These are phyloP conservation scores for Candida saitoana DNA, from an alignment of 805 yeast species.

Conservation along the genomic window DNA sequence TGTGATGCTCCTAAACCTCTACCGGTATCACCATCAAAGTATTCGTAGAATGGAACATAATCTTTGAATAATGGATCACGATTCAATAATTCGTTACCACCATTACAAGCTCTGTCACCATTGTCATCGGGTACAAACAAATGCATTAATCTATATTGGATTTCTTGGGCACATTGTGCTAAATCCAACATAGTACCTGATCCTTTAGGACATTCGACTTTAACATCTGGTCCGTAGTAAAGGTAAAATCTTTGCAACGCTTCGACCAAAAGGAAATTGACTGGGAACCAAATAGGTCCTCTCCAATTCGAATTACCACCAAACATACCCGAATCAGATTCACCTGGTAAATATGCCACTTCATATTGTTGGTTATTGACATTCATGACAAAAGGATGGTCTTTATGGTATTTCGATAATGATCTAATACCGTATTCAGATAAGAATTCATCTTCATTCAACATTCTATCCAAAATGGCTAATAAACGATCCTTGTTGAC, in stretches of 20 bases:
- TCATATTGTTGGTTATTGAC: slow-evolving; percentile 70
- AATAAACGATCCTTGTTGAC: slow-evolving; percentile 76
- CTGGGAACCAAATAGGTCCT: slow-evolving; percentile 97
- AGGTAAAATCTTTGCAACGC: slow-evolving; percentile 81
- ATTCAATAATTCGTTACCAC: slow-evolving; percentile 51
- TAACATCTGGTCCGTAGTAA: slow-evolving; percentile 81
- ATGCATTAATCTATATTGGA: slow-evolving; percentile 80
- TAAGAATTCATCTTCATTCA: slow-evolving; percentile 82
- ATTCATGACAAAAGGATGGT: slow-evolving; percentile 79
- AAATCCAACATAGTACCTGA: slow-evolving; percentile 72
- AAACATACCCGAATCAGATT: slow-evolving; percentile 87
- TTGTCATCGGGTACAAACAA: slow-evolving; percentile 66
- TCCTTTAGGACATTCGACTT: slow-evolving; percentile 84
- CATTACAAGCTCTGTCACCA: slow-evolving; percentile 74
- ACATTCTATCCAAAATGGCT: slow-evolving; percentile 72
- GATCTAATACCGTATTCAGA: slow-evolving; percentile 86
- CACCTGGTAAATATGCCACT: slow-evolving; percentile 80
- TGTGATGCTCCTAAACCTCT: slow-evolving; percentile 91
- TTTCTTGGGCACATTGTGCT: slow-evolving; percentile 86
- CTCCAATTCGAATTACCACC: slow-evolving; percentile 98
- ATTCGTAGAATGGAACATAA: slow-evolving; percentile 75
- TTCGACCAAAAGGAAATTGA: slow-evolving; percentile 80
- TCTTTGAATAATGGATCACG: slow-evolving; percentile 71
- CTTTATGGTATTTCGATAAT: slow-evolving; percentile 77
- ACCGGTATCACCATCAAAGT: slow-evolving; percentile 92